A percentile compares a stretch with the other conserved stretches of the same genome.
Evolutionary conservation across 2,329 filamentous ascomycete genomes (phyloP).

Genomic region (Xylaria arbuscula): DNA sequence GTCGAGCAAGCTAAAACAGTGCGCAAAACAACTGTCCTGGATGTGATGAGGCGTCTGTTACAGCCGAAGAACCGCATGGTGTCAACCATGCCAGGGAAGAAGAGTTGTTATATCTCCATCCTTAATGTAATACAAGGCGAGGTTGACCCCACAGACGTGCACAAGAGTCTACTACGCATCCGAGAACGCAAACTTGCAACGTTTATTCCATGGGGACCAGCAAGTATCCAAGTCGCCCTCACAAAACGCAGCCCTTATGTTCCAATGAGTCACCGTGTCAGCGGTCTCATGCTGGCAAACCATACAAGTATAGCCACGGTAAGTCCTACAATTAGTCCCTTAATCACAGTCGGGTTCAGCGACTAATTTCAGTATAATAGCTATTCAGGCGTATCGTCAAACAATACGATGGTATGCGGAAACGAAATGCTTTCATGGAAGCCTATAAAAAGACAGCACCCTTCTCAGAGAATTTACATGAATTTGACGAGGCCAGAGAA

Average conservation of each 20-base stretch:
- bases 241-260: slow-evolving; percentile 98
- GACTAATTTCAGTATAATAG: slow-evolving; percentile 49
- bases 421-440: slow-evolving; percentile 96
- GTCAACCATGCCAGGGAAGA: slow-evolving; percentile 92
- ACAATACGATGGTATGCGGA: slow-evolving; percentile 93
- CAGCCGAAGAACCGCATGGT: slow-evolving; percentile 99
- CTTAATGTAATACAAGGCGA: slow-evolving; percentile 99
- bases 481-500: slow-evolving; percentile 94
- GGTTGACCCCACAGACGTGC: slow-evolving; percentile 96
- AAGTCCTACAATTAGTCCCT: slow-evolving; percentile 47
- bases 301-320: slow-evolving; percentile 96
- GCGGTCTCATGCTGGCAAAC: slow-evolving; percentile 96
- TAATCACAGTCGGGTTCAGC: neutral
- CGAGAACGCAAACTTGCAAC: slow-evolving; percentile 92
- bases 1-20: slow-evolving; percentile 98
- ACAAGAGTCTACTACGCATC: slow-evolving; percentile 97
- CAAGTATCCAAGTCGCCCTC: slow-evolving; percentile 95
- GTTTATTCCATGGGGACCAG: slow-evolving; percentile 98
- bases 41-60: slow-evolving; percentile 94
- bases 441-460: slow-evolving; percentile 95
- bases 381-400: slow-evolving; percentile 93
- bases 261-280: slow-evolving; percentile 92
- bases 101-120: slow-evolving; percentile 99
- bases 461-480: slow-evolving; percentile 89
- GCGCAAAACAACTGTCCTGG: slow-evolving; percentile 95